These are phyloP conservation scores for Trypanosoma rangeli DNA, from an alignment of 208 protist species.

Conservation along the genomic window DNA sequence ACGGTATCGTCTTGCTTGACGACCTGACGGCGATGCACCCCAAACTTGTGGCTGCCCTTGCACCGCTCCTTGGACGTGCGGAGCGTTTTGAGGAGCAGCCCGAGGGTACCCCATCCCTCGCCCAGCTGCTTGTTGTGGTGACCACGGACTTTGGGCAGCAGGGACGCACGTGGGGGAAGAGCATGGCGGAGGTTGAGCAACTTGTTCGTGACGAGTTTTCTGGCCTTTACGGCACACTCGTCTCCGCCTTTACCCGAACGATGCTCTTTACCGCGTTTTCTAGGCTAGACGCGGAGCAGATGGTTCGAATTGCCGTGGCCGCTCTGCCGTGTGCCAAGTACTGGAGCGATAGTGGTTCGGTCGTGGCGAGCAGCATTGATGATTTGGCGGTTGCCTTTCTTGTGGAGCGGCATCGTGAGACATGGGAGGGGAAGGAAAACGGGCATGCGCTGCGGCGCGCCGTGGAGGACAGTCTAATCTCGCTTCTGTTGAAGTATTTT, in stretches of 20 bases:
- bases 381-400: constrained; percentile 57
- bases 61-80: constrained; percentile 71
- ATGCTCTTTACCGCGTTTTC: constrained; percentile 62
- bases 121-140: constrained; percentile 64
- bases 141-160: constrained; percentile 86
- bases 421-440: constrained; percentile 68
- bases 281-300: constrained; percentile 39
- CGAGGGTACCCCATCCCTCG: constrained; percentile 37
- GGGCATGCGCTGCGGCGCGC: constrained; percentile 59
- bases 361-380: constrained; percentile 53
- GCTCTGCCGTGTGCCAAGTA: constrained; percentile 42
- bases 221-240: constrained; percentile 62
- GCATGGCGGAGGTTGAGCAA: constrained; percentile 45
- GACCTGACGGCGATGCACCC: constrained; percentile 69
- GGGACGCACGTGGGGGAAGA: constrained; percentile 70
- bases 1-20: constrained; percentile 81
- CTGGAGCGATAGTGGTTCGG: constrained; percentile 17
- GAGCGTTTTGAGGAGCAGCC: constrained; percentile 69
- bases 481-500: constrained; percentile 51
- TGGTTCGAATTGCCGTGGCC: constrained; percentile 47
- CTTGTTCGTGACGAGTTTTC: constrained; percentile 68
- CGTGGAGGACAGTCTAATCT: constrained; percentile 59
- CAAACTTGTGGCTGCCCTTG: constrained; percentile 43
- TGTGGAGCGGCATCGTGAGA: constrained; percentile 41
- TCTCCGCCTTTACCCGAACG: constrained; percentile 63